Conservation (phyloP, 805 yeast species). For the Blastobotrys robertii region DNA sequence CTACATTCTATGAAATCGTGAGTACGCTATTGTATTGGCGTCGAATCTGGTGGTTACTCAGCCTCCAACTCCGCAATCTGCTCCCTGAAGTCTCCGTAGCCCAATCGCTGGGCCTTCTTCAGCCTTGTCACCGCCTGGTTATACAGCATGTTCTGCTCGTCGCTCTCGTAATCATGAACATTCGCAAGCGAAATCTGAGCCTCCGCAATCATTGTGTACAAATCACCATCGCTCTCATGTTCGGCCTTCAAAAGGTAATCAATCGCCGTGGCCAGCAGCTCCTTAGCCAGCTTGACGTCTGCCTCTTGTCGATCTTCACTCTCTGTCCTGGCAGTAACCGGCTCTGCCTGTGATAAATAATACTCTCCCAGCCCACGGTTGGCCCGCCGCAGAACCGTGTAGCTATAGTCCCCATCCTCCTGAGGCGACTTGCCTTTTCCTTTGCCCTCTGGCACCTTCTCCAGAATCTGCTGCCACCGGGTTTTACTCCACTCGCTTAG, state of each 20-base stretch:
- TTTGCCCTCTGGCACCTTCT: conserved; percentile 6
- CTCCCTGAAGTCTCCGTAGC: conserved; percentile 28
- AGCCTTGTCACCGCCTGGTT: conserved; percentile 58
- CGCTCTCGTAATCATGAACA: conserved; percentile 51
- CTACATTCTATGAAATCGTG: neutral
- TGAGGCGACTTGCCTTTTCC: conserved; percentile 11
- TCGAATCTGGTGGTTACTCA: too few relatives aligned
- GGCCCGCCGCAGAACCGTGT: conserved; percentile 15
- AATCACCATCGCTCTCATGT: conserved; percentile 48
- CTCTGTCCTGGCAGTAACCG: conserved; percentile 22
- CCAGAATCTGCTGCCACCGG: conserved; percentile 12
- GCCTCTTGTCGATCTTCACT: conserved; percentile 20
- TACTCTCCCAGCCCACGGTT: conserved; percentile 26
- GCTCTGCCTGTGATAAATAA: conserved; percentile 23
- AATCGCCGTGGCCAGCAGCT: conserved; percentile 44
- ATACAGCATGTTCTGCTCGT: conserved; percentile 60
- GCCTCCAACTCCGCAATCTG: conserved; percentile 28
- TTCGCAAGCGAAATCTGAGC: conserved; percentile 75
- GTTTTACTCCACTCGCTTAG: conserved; percentile 15
- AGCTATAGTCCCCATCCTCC: conserved; percentile 8
- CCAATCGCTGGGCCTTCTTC: conserved; percentile 44
- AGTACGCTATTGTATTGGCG: too few relatives aligned
- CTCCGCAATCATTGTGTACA: conserved; percentile 81
- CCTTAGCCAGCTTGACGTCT: conserved; percentile 31
- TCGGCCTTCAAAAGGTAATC: conserved; percentile 48